Evolutionary conservation across 306 rosid species (phyloP).

Genomic region (Morella rubra): DNA sequence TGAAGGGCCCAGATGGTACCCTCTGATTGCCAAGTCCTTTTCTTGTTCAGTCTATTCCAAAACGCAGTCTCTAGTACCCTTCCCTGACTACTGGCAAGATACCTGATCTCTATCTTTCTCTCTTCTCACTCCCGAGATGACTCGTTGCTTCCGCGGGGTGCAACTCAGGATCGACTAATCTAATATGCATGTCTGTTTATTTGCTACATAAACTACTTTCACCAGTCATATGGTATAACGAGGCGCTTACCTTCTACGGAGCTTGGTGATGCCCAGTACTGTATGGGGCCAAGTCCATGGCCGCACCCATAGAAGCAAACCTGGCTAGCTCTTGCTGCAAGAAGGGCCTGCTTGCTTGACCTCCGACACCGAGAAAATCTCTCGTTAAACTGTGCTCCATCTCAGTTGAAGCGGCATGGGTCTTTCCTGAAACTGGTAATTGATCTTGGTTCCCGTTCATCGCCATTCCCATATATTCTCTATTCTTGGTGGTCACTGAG

Average conservation of each 20-base stretch:
- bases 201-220: constrained; percentile 18
- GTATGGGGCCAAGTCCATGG: constrained; percentile 43
- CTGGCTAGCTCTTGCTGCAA: constrained; percentile 55
- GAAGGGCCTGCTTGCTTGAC: constrained; percentile 42
- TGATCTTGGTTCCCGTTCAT: constrained; percentile 9
- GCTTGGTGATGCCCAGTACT: constrained; percentile 34
- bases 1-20: constrained; percentile 38
- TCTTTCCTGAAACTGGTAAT: neutral
- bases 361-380: constrained; percentile 85
- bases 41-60: constrained; percentile 48
- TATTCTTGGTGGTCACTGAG: constrained; percentile 20
- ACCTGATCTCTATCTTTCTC: constrained; percentile 30
- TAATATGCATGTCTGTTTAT: constrained; percentile 4
- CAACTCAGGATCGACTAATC: constrained; percentile 21
- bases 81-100: constrained; percentile 40
- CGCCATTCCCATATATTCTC: constrained; percentile 20
- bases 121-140: constrained; percentile 23
- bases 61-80: constrained; percentile 53
- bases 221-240: constrained; percentile 23
- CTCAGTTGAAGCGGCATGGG: constrained; percentile 17
- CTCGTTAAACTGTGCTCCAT: constrained; percentile 57
- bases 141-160: constrained; percentile 7
- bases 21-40: constrained; percentile 30
- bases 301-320: constrained; percentile 51
- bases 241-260: constrained; percentile 18